A percentile compares a stretch with the other conserved stretches of the same genome.
Conservation (phyloP, 345 rosid species). For the Linum lewisii region DNA sequence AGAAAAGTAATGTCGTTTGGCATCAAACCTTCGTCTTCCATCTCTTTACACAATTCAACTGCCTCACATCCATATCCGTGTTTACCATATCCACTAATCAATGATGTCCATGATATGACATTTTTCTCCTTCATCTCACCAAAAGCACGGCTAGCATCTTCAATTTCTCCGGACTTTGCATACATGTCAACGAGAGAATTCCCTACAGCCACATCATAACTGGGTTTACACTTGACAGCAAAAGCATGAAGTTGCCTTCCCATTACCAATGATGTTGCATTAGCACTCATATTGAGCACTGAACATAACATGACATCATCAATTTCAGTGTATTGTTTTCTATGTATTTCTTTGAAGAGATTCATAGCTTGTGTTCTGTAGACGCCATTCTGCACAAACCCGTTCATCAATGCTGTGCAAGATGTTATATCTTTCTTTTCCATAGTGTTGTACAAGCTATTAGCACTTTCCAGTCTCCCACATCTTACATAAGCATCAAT, state of each 20-base stretch:
- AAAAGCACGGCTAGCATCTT: slow-evolving; percentile 19
- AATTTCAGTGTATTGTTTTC: slow-evolving; percentile 27
- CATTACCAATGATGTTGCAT: slow-evolving; percentile 28
- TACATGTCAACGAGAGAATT: slow-evolving; percentile 24
- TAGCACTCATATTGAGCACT: slow-evolving; percentile 55
- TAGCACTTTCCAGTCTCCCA: slow-evolving; percentile 40
- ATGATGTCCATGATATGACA: slow-evolving; percentile 24
- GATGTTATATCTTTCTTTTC: slow-evolving; percentile 39
- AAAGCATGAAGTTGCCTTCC: slow-evolving; percentile 68
- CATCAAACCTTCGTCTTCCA: slow-evolving; percentile 19
- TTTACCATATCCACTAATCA: slow-evolving; percentile 21
- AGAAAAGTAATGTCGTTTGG: slow-evolving; percentile 24
- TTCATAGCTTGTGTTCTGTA: slow-evolving; percentile 29
- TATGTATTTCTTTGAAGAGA: slow-evolving; percentile 44
- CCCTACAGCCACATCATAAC: slow-evolving; percentile 24
- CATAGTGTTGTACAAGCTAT: slow-evolving; percentile 26
- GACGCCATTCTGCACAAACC: slow-evolving; percentile 29
- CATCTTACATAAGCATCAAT: slow-evolving; percentile 57
- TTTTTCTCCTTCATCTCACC: slow-evolving; percentile 18
- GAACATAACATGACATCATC: slow-evolving; percentile 48
- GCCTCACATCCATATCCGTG: slow-evolving; percentile 22
- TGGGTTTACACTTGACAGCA: slow-evolving; percentile 35
- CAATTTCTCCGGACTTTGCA: slow-evolving; percentile 26
- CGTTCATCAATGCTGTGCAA: slow-evolving; percentile 57
- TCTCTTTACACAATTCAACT: slow-evolving; percentile 16